Conservation (phyloP, 106 monocot species). For the Cymbidium sinense region DNA sequence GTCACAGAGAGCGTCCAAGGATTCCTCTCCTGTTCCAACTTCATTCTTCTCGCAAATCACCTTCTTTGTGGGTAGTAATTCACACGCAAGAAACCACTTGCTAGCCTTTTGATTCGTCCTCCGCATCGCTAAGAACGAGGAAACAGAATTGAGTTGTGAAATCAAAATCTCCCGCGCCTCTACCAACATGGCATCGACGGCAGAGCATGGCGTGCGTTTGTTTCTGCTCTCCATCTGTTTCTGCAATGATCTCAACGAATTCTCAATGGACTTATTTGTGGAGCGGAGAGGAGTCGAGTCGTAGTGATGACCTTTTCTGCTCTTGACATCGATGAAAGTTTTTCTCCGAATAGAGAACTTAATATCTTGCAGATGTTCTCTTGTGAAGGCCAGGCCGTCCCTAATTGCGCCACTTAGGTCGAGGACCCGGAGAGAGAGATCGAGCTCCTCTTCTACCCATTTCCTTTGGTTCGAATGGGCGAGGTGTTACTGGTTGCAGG, state of each 20-base stretch:
- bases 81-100: neutral
- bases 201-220: neutral
- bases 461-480: constrained; percentile 13
- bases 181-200: neutral
- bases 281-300: neutral
- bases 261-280: constrained; percentile 10
- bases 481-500: constrained; percentile 16
- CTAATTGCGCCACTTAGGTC: constrained; percentile 17
- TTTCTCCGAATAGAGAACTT: constrained; percentile 8
- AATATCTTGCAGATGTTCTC: constrained; percentile 14
- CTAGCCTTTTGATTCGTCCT: neutral
- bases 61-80: constrained; percentile 2
- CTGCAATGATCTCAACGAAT: constrained; percentile 8
- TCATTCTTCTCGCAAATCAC: neutral
- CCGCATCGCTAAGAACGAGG: neutral
- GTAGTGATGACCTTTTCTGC: neutral
- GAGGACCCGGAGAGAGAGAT: constrained; percentile 24
- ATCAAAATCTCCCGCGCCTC: constrained; percentile 10
- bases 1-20: neutral
- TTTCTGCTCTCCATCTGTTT: constrained; percentile 11
- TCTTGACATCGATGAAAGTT: neutral
- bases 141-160: neutral
- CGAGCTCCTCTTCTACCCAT: constrained; percentile 30
- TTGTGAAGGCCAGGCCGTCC: constrained; percentile 8
- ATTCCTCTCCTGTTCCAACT: neutral